A percentile compares a stretch with the other conserved stretches of the same genome.
Conservation (phyloP, 2,329 filamentous ascomycete species). For the Botrytis deweyae region DNA sequence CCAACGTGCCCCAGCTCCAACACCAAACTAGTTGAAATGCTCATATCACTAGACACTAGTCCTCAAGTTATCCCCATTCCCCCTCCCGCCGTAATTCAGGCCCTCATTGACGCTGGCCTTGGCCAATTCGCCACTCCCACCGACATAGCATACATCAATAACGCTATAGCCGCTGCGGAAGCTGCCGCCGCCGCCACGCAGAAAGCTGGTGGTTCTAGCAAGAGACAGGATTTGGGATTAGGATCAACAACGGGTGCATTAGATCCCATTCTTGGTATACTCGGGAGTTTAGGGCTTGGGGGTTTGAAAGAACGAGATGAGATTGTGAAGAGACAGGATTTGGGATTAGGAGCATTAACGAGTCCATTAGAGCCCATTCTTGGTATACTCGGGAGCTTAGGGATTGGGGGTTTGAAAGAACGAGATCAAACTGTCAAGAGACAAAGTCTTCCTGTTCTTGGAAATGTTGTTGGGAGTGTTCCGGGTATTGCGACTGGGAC, state of each 20-base stretch:
- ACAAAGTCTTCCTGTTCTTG: not conserved
- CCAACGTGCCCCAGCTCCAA: not conserved
- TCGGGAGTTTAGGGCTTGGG: not conserved
- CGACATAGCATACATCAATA: not conserved
- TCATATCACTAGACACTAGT: not conserved
- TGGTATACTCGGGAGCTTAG: not conserved
- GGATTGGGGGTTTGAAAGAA: not conserved
- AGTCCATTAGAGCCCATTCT: not conserved
- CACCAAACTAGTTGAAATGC: not conserved
- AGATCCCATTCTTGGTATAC: not conserved
- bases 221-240: not conserved
- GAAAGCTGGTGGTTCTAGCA: not conserved
- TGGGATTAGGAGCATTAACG: not conserved
- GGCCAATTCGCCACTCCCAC: not conserved
- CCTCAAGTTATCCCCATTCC: not conserved
- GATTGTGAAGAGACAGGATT: not conserved
- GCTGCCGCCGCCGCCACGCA: not conserved
- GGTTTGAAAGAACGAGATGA: constrained; percentile 1
- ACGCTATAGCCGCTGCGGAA: not conserved
- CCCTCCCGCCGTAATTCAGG: not conserved
- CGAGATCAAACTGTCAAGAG: not conserved
- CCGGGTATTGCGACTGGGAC: not conserved
- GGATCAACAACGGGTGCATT: not conserved
- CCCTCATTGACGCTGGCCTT: not conserved
- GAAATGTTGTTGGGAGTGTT: not conserved